Base-by-base conservation (phyloP, 306 rosid genomes). In the Prosopis cineraria region DNA sequence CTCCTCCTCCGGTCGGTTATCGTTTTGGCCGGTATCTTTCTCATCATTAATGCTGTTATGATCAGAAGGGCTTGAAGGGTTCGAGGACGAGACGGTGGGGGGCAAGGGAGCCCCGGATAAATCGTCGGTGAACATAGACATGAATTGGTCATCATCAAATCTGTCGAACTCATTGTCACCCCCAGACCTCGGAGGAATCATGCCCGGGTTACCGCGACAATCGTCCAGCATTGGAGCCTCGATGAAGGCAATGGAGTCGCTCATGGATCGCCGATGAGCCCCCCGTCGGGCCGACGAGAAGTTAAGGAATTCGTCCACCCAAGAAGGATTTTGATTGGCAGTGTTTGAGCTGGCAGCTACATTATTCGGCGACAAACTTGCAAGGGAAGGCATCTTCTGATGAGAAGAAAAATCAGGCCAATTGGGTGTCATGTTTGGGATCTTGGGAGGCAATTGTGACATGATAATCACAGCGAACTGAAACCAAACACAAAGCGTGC, bases 291-390 rank as follows among this genome's bases (percentile, higher is more conserved):
- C 84, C 0, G 96, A 78, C 0, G 99, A 96, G 85, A 96, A 96
- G 87, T 96, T 94, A 3, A 96, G 91, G 70, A 96, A 96, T 73
- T 96, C 99, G 1, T 96, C 99, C 7, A 93, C 97, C 99, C 99
- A 96, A 3, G 94, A 90, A 44, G 96, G 92, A 83, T 91, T 93
- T 0, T 81, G 85, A 0, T 80, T 29, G 3, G 82, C 6, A 0
- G 65, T 68, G 0, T 53, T 75, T n/a, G n/a, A n/a, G 80, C 25
- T 50, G 41, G 76, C 25, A 19, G 16, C 78, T 14, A 25, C 40
- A 30, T 70, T 64, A 19, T 70, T 68, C 16, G 36, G 58, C 22
- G 71, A 17, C 55, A 70, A 62, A 53, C 71, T 70, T 78, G 55
- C 64, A 5, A 72, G 27, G 6, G 81, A 75, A 43, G 72, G 63